These are phyloP conservation scores for Verticillium nubilum DNA, from an alignment of 2,329 filamentous ascomycete species.

Conservation along the genomic window DNA sequence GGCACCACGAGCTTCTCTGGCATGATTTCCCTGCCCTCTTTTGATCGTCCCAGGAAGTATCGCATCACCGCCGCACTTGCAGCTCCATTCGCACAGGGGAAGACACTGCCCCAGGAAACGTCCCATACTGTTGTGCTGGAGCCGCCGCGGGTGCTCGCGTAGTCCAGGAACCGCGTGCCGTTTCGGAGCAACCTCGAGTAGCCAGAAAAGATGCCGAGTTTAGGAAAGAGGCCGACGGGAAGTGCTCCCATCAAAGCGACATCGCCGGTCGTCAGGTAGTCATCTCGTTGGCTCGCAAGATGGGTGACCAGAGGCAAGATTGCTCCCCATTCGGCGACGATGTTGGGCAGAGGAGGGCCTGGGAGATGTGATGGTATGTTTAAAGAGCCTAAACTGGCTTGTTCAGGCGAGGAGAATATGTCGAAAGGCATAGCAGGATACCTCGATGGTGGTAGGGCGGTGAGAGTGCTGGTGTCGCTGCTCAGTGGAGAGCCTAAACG, in stretches of 20 bases:
- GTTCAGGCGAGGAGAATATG: not conserved
- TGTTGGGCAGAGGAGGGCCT: not conserved
- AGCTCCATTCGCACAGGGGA: slow-evolving; percentile 20
- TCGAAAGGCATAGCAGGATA: not conserved
- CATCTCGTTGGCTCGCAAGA: not conserved
- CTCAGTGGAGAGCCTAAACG: not conserved
- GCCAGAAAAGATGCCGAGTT: not conserved
- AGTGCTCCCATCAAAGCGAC: not conserved
- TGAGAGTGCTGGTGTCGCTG: not conserved
- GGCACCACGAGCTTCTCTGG: not conserved
- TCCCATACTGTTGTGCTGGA: slow-evolving; percentile 16
- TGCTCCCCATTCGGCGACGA: not conserved
- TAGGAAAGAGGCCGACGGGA: not conserved
- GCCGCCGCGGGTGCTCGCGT: not conserved
- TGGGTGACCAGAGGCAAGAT: not conserved
- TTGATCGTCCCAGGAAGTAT: not conserved
- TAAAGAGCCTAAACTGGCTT: not conserved
- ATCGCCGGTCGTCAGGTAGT: not conserved
- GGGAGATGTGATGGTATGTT: not conserved
- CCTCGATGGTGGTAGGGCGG: not conserved
- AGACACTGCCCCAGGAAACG: slow-evolving; percentile 20
- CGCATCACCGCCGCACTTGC: not conserved
- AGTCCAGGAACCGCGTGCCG: not conserved
- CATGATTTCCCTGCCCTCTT: not conserved
- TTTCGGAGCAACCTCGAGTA: not conserved